Conservation (phyloP, 2,329 filamentous ascomycete species). For the Talaromyces sp. region DNA sequence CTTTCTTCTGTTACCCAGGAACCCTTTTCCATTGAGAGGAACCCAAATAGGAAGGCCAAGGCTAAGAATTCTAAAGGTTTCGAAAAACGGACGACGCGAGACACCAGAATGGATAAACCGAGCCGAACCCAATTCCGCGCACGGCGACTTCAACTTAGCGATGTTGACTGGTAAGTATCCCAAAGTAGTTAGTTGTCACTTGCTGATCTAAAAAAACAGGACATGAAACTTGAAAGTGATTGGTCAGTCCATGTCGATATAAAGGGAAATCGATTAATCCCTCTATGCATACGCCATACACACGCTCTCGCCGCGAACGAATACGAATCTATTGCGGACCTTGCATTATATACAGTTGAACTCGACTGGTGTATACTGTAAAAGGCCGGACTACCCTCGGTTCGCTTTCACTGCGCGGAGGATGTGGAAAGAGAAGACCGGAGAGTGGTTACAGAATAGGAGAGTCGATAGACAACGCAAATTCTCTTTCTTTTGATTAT, state of each 20-base stretch:
- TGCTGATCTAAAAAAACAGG: slow-evolving; percentile 2
- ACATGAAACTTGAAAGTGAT: slow-evolving; percentile 3
- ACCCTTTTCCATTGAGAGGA: slow-evolving; percentile 18
- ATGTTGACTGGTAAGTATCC: slow-evolving; percentile 87
- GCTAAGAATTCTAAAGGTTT: slow-evolving; percentile 30
- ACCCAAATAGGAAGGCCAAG: slow-evolving; percentile 28
- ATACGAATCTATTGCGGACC: not conserved
- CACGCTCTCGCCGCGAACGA: not conserved
- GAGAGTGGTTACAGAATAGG: not conserved
- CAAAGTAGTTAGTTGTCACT: too few relatives aligned
- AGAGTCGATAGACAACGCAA: not conserved
- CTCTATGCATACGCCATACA: not conserved
- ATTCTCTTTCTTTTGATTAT: not conserved
- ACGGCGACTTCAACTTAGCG: slow-evolving; percentile 87
- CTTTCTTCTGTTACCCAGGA: slow-evolving; percentile 14
- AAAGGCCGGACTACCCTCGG: not conserved
- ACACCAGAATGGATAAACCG: slow-evolving; percentile 48
- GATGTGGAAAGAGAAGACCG: not conserved
- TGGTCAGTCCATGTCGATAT: not conserved
- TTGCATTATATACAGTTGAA: not conserved
- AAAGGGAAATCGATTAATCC: not conserved
- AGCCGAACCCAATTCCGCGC: slow-evolving; percentile 71
- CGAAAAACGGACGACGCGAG: slow-evolving; percentile 41
- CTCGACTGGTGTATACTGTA: not conserved
- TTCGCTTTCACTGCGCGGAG: not conserved